Conservation (phyloP, 768 basidiomycete species). For the Auricularia sp. region DNA sequence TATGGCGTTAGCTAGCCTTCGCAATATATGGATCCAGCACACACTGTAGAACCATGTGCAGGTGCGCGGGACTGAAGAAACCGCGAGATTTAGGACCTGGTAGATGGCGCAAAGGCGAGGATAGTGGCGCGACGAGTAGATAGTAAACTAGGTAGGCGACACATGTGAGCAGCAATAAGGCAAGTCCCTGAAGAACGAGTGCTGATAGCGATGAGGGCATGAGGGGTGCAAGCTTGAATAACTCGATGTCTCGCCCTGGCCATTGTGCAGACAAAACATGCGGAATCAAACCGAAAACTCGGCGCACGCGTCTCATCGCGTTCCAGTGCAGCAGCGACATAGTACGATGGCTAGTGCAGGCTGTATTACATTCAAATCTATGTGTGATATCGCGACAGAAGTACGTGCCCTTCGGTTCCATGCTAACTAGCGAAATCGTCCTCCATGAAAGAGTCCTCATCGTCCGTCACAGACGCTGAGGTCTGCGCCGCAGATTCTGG, state of each 20-base stretch:
- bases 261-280: neutral
- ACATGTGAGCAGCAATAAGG: conserved; percentile 25
- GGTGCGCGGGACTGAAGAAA: neutral
- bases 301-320: neutral
- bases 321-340: neutral
- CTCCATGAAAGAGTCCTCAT: neutral
- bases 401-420: neutral
- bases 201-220: neutral
- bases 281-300: neutral
- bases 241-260: neutral
- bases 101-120: conserved; percentile 37
- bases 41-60: conserved; percentile 1
- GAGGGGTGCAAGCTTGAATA: neutral
- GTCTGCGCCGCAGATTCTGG: conserved; percentile 22
- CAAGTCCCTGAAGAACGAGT: neutral
- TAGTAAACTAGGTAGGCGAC: conserved; percentile 33
- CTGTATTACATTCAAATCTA: too few species aligned
- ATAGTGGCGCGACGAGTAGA: conserved; percentile 32
- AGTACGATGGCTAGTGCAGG: too few species aligned
- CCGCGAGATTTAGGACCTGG: conserved; percentile 33
- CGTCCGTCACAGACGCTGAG: neutral
- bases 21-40: neutral
- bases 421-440: neutral
- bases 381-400: too few species aligned
- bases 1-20: neutral